A percentile compares a stretch with the other conserved stretches of the same genome.
These are phyloP conservation scores for Protomyces pachydermus DNA, from an alignment of 1,139 yeast species.

Conservation along the genomic window DNA sequence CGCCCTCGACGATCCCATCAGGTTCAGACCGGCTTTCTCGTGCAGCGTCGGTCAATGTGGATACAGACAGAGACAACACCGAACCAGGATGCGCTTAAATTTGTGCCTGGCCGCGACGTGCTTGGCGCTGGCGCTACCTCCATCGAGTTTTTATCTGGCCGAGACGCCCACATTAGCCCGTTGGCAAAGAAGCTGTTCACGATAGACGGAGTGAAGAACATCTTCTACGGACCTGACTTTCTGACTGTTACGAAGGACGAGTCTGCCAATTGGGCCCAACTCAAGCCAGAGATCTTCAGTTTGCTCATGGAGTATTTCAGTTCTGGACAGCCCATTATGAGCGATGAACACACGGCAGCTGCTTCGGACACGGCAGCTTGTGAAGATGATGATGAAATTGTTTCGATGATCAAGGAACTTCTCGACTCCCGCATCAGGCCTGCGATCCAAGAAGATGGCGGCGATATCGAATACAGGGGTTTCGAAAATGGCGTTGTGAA, in stretches of 20 bases:
- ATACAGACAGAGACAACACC: slow-evolving; percentile 74
- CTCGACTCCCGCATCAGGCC: slow-evolving; percentile 93
- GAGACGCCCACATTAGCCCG: slow-evolving; percentile 72
- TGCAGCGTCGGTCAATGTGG: slow-evolving; percentile 34
- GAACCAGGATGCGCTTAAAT: slow-evolving; percentile 85
- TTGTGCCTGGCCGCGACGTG: slow-evolving; percentile 64
- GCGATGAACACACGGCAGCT: slow-evolving; percentile 51
- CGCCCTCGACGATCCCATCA: too few species aligned
- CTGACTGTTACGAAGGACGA: slow-evolving; percentile 73
- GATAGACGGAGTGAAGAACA: slow-evolving; percentile 65
- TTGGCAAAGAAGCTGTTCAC: slow-evolving; percentile 74
- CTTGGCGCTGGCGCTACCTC: slow-evolving; percentile 45
- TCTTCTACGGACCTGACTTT: slow-evolving; percentile 84
- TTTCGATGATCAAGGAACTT: slow-evolving; percentile 85
- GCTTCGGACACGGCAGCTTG: slow-evolving; percentile 46
- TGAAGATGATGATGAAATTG: slow-evolving; percentile 71
- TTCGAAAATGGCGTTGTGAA: slow-evolving; percentile 59
- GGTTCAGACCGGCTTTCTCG: not conserved
- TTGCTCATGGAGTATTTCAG: slow-evolving; percentile 77
- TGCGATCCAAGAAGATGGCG: slow-evolving; percentile 72
- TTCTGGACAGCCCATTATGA: slow-evolving; percentile 60
- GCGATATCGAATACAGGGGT: slow-evolving; percentile 57
- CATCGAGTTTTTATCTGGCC: slow-evolving; percentile 61
- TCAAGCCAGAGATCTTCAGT: slow-evolving; percentile 85
- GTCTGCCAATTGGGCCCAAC: slow-evolving; percentile 59